Evolutionary conservation across 2,329 filamentous ascomycete genomes (phyloP), one percentile per base, ranked within the genome.

Genomic region (Exophiala aquamarina): DNA sequence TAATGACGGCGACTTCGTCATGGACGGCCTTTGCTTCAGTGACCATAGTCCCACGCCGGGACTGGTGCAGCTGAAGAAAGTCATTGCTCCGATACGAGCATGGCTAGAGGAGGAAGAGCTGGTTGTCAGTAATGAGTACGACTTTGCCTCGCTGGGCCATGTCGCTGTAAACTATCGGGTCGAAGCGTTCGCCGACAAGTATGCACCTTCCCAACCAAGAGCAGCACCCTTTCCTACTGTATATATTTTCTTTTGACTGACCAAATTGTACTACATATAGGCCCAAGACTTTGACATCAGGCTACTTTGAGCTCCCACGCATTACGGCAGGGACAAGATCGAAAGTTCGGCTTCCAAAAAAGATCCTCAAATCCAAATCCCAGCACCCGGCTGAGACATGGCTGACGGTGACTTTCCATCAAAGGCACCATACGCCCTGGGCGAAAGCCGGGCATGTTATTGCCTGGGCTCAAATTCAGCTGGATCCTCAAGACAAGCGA

Each of bases 1-100:
- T 0, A 79, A 84, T 49, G 81, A 84, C 48, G 71, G 71, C 2
- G 78, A 75, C 0, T 84, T 84, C 54, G 78, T 83, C 49, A 80
- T 83, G 75, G 81, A 83, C 55, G 81, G 81, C 0, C 59, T 84
- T 3, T 66, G 76, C 19, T 70, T 71, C 56, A 77, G 74, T 40
- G 66, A 71, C 13, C 81, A 84, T 56, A 67, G 71, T 10, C 76
- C 81, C 0, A 79, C 74, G 0, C 79, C 78, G 2, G 81, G 80
- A 0, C 57, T 84, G 41, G 57, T 69, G 2, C 80, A 84, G 58
- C 70, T 74, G 33, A 80, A 81, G 58, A 82, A 79, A 60, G 75
- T 74, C 2, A 76, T 81, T 32, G 72, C 81, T 52, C 81, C 81
- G 0, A 71, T 83, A 2, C 62, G 66, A 2, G 65, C 76, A 1